Base-by-base conservation (phyloP, 2,329 filamentous ascomycete genomes). In the Cadophora gregata region DNA sequence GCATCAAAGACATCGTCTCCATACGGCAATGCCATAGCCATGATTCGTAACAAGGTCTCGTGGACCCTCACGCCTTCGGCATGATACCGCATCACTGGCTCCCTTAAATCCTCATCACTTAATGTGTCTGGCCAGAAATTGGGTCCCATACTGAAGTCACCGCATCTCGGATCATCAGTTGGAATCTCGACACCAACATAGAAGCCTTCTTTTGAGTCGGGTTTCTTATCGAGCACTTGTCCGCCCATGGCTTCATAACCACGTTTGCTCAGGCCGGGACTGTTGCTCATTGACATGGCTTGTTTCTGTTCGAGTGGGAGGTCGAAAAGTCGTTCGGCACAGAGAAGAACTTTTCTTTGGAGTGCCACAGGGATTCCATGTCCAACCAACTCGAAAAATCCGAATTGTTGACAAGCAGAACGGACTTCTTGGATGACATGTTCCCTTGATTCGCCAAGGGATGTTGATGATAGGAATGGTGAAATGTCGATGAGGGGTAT, bases 331-430 rank as follows among this genome's bases (percentile, higher is more conserved):
- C 72, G 74, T 70, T 80, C 78, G n/a, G 79, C 75, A 2, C 76
- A 77, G 9, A 77, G 61, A 64, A 85, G 76, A 1, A 80, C 77
- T 1, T 72, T 71, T 5, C 77, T 65, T 67, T 82, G 82, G n/a
- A 81, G 72, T 1, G 72, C 65, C 2, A 76, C 68, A 1, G 80
- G 72, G 3, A 86, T 76, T 4, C 77, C 74, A 69, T 85, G 83
- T 24, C 81, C 80, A 16, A 78, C 74, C 55, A 86, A 79, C 69
- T 85, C 82, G 76, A 86, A 85, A 74, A 86, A 86, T 5, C 84
- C 83, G 59, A 77, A 83, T 72, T 76, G 79, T 29, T 78, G 73
- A 68, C 81, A 84, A 59, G 80, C 80, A 24, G 77, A 70, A 10
- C 80, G 78, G 50, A 83, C 75, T 56, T 80, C 74, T 0, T 75